These are phyloP conservation scores for Lactifluus echinatus DNA, from an alignment of 768 basidiomycete species.

Conservation along the genomic window DNA sequence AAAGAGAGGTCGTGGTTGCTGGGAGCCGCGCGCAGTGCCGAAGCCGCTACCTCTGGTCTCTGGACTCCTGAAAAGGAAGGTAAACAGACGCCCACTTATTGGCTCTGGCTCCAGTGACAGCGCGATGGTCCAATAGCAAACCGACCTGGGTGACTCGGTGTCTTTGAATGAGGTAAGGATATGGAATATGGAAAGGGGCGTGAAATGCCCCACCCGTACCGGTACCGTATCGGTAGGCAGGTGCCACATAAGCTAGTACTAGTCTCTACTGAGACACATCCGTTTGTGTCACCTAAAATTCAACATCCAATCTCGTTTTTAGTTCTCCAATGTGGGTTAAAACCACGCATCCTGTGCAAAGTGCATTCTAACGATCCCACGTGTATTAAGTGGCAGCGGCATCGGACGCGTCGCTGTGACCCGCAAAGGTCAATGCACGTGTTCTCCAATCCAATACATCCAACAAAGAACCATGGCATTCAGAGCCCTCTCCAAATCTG, in stretches of 20 bases:
- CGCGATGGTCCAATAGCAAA: background rate
- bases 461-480: constrained; percentile 23
- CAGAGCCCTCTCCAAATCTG: constrained; percentile 56
- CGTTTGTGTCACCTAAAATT: too few relatives aligned
- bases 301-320: background rate
- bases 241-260: too few relatives aligned
- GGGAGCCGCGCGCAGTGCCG: background rate
- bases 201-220: too few relatives aligned
- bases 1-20: background rate
- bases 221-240: too few relatives aligned
- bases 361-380: too few relatives aligned
- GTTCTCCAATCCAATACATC: constrained; percentile 2
- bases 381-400: too few relatives aligned
- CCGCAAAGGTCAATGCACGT: background rate
- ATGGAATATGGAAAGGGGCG: too few relatives aligned
- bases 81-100: background rate
- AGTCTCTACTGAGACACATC: too few relatives aligned
- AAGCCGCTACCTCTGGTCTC: background rate
- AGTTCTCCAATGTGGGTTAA: background rate
- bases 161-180: too few relatives aligned
- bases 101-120: background rate
- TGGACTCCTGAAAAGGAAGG: constrained; percentile 14
- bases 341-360: background rate
- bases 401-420: background rate
- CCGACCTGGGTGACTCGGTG: background rate